Evolutionary conservation across 257 asterid genomes (phyloP).

Genomic region (Mentha longifolia): DNA sequence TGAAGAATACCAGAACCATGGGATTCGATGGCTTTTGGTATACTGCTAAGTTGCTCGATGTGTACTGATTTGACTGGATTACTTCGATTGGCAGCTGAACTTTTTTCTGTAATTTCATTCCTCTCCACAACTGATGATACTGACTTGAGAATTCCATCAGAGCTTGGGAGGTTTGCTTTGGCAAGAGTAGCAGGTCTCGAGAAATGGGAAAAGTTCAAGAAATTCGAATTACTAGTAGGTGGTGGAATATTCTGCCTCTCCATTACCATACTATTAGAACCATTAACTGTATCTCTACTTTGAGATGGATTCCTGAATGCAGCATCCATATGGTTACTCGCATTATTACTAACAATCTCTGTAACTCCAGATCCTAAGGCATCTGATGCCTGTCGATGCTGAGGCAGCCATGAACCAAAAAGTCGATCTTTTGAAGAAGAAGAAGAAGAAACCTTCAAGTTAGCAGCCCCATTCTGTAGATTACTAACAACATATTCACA

Average conservation of each 20-base stretch:
- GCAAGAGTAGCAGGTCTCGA: slow-evolving; percentile 60
- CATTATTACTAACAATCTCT: slow-evolving; percentile 42
- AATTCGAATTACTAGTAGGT: slow-evolving; percentile 42
- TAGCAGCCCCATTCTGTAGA: slow-evolving; percentile 36
- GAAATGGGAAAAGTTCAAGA: slow-evolving; percentile 76
- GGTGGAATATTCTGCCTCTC: slow-evolving; percentile 40
- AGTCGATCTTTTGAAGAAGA: slow-evolving; percentile 45
- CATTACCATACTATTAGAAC: slow-evolving; percentile 31
- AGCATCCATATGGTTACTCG: slow-evolving; percentile 36
- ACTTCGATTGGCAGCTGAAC: slow-evolving; percentile 30
- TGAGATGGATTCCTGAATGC: slow-evolving; percentile 41
- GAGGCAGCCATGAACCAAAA: slow-evolving; percentile 46
- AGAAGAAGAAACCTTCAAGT: slow-evolving; percentile 41
- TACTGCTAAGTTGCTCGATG: slow-evolving; percentile 35
- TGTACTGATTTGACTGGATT: slow-evolving; percentile 40
- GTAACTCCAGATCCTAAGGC: slow-evolving; percentile 58
- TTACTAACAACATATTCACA: slow-evolving; percentile 39
- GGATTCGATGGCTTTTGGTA: slow-evolving; percentile 38
- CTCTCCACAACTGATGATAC: slow-evolving; percentile 43
- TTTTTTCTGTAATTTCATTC: slow-evolving; percentile 43
- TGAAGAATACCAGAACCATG: slow-evolving; percentile 36
- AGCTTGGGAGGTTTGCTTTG: slow-evolving; percentile 47
- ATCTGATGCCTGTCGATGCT: slow-evolving; percentile 49
- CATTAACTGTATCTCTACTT: slow-evolving; percentile 45
- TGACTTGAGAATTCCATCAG: slow-evolving; percentile 46